Evolutionary conservation across 306 rosid genomes (phyloP).

Genomic region (Erythrophleum fordii): DNA sequence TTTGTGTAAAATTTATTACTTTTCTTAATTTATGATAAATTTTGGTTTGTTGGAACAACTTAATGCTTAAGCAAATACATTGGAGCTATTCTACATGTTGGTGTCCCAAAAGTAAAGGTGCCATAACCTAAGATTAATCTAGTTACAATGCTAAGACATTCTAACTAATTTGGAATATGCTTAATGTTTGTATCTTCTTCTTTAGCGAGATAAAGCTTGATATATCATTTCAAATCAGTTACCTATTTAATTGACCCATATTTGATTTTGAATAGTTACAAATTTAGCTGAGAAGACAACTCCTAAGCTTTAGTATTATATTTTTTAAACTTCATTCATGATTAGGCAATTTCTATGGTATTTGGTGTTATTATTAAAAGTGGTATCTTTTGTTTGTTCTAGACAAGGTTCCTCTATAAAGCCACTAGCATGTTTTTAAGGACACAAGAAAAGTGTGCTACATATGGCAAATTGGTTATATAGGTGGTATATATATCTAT

Average conservation of each 20-base stretch:
- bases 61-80: no score
- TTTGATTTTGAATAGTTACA: conserved; percentile 75
- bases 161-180: no score
- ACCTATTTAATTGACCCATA: conserved; percentile 41
- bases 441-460: conserved; percentile 91
- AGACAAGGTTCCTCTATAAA: conserved; percentile 93
- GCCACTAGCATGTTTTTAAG: conserved; percentile 97
- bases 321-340: conserved; percentile 30
- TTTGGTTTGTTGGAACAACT: no score
- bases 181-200: no score
- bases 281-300: conserved; percentile 79
- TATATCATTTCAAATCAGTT: conserved; percentile 28
- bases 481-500: no score
- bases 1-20: no score
- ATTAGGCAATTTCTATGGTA: neutral
- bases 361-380: conserved; percentile 36
- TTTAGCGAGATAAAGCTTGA: conserved; percentile 31
- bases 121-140: no score
- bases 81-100: no score
- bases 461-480: conserved; percentile 91
- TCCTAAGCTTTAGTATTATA: conserved; percentile 65
- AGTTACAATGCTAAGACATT: no score
- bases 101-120: no score
- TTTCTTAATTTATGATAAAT: no score
- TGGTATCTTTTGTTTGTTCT: conserved; percentile 44